Evolutionary conservation across 352 stramenopile species (phyloP), one percentile per base, ranked within the genome.

Genomic region (Thalassiosira pacifica): DNA sequence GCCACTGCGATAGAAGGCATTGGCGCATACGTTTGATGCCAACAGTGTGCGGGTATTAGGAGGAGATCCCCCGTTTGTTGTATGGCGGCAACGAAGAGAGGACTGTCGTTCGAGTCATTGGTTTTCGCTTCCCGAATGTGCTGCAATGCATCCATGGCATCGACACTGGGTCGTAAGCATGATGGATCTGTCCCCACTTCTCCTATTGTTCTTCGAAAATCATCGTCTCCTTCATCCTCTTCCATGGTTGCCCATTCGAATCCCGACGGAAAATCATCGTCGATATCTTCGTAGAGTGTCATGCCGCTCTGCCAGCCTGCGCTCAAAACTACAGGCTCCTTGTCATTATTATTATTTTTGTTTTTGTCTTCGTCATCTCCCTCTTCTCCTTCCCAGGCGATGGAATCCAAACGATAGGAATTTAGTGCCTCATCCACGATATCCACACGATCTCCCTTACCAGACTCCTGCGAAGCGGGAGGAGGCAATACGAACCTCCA

Each of bases 261-360:
- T 31, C 79, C 83, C n/a, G 64, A 77, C 26, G 76, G 78, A 60
- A 85, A 73, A 26, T 65, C 27, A n/a, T 83, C 60, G 48, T 83
- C 40, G 22, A 83, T 76, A 19, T 24, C 29, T 19, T 75, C 34
- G 63, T 84, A 92, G 0, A 92, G 59, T 52, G 57, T 84, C 73
- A 87, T 78, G 37, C 90, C 83, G 59, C 83, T 90, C 80, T 92
- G 87, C 87, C 87, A 92, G 45, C 87, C 87, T 18, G 78, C 75
- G 78, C 83, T 90, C 22, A 89, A 59, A 42, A 76, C 48, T 27
- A 74, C 27, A 10, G 42, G 24, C 16, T 73, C 37, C 6, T 74
- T 55, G 3, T 34, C n/a, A 13, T 71, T 8, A 26, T 66, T 26
- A 59, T 69, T 40, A 37, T 42, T 48, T 60, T 87, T 0, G n/a